Conservation (phyloP, 164 flowering plant genomes). For the Magnolia kwangsiensis region DNA sequence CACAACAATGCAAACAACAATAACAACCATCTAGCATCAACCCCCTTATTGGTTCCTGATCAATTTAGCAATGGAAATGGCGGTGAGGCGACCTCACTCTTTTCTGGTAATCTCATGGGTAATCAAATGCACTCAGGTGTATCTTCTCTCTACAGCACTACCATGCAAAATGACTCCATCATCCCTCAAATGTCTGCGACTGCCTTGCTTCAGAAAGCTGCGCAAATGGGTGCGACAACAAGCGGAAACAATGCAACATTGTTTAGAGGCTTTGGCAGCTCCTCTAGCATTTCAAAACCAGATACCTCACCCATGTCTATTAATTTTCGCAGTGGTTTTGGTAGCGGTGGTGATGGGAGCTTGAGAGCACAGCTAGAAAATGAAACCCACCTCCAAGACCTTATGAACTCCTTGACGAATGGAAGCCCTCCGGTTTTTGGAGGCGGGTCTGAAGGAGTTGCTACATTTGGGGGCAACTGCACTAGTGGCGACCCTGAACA, state of each 20-base stretch:
- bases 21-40: conserved; percentile 16
- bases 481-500: conserved; percentile 18
- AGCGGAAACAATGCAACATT: conserved; percentile 37
- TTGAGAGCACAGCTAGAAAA: conserved; percentile 34
- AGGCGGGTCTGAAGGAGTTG: conserved; percentile 13
- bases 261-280: conserved; percentile 44
- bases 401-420: conserved; percentile 57
- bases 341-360: conserved; percentile 17
- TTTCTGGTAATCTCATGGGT: conserved; percentile 36
- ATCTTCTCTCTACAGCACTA: conserved; percentile 31
- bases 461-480: conserved; percentile 27
- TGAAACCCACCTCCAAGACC: conserved; percentile 45
- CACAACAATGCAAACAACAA: conserved; percentile 25
- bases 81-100: conserved; percentile 32
- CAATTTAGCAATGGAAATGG: conserved; percentile 33
- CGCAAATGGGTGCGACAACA: conserved; percentile 72
- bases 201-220: conserved; percentile 79
- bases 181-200: conserved; percentile 80
- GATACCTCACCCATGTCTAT: conserved; percentile 19
- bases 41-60: conserved; percentile 29
- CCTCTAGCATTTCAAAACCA: conserved; percentile 23
- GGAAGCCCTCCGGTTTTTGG: conserved; percentile 33
- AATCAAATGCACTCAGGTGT: conserved; percentile 28
- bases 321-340: conserved; percentile 23
- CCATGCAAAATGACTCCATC: conserved; percentile 25